Conservation (phyloP, 148 eudicot species). For the Camellia lanceoleosa region DNA sequence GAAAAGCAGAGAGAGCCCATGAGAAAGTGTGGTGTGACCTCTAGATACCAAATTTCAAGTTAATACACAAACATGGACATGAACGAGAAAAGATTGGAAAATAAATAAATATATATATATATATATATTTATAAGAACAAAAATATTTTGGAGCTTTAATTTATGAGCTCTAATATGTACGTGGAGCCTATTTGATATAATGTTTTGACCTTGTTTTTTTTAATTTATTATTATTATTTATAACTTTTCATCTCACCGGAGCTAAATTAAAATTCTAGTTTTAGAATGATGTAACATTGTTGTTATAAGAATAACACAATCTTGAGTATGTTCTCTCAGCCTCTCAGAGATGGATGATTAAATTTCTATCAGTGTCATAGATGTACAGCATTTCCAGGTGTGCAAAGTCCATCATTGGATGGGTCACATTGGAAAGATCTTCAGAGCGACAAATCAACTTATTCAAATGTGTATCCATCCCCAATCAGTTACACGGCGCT, state of each 20-base stretch:
- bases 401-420: background rate
- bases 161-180: no score
- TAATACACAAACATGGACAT: background rate
- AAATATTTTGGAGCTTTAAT: no score
- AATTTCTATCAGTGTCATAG: background rate
- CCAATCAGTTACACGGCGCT: background rate
- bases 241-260: no score
- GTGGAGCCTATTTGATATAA: no score
- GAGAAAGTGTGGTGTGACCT: background rate
- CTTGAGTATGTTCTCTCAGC: no score
- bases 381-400: background rate
- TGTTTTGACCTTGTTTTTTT: no score
- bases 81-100: background rate
- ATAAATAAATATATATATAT: no score
- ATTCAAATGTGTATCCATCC: background rate
- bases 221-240: no score
- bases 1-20: constrained; percentile 20
- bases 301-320: background rate
- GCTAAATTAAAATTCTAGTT: no score
- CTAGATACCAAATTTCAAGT: background rate
- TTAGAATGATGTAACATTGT: no score
- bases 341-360: background rate
- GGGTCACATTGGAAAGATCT: background rate
- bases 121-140: no score
- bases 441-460: background rate